A percentile compares a stretch with the other conserved stretches of the same genome.
These are phyloP conservation scores for Cyathus striatus DNA, from an alignment of 768 basidiomycete genomes.

Conservation along the genomic window DNA sequence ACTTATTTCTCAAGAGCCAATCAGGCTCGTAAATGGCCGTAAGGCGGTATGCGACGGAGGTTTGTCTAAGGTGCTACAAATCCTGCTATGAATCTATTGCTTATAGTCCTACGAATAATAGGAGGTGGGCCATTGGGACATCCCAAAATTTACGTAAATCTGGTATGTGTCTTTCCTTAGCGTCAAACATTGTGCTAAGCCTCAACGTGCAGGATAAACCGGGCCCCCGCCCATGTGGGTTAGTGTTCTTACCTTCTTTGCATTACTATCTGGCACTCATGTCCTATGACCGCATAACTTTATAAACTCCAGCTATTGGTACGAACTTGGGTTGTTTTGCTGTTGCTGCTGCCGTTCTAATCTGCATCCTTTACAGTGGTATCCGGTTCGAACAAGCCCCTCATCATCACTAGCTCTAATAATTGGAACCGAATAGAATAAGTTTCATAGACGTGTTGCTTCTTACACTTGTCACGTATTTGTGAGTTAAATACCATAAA, in stretches of 20 bases:
- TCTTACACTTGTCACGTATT: no score
- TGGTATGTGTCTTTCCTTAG: constrained; percentile 66
- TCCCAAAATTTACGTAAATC: constrained; percentile 94
- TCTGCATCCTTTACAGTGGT: constrained; percentile 48
- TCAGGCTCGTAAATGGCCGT: constrained; percentile 74
- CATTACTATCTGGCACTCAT: no score
- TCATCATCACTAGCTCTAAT: constrained; percentile 69
- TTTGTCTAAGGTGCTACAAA: constrained; percentile 31
- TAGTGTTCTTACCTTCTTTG: constrained; percentile 27
- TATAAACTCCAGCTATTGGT: constrained; percentile 61
- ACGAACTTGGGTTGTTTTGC: no score
- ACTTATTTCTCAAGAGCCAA: constrained; percentile 80
- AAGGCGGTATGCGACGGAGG: constrained; percentile 95
- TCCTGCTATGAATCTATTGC: neutral
- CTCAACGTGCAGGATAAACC: constrained; percentile 67
- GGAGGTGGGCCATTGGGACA: constrained; percentile 95
- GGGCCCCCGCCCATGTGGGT: constrained; percentile 88
- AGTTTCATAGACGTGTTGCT: no score
- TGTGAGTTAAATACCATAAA: no score
- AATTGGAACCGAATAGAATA: constrained; percentile 6
- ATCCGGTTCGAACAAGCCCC: constrained; percentile 85
- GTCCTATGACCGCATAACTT: no score
- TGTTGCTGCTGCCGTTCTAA: no score
- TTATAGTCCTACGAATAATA: constrained; percentile 23
- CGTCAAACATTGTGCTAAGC: no score